Evolutionary conservation across 1,139 yeast species (phyloP), one percentile per base, ranked within the genome.

Genomic region (Yamadazyma conglobata): DNA sequence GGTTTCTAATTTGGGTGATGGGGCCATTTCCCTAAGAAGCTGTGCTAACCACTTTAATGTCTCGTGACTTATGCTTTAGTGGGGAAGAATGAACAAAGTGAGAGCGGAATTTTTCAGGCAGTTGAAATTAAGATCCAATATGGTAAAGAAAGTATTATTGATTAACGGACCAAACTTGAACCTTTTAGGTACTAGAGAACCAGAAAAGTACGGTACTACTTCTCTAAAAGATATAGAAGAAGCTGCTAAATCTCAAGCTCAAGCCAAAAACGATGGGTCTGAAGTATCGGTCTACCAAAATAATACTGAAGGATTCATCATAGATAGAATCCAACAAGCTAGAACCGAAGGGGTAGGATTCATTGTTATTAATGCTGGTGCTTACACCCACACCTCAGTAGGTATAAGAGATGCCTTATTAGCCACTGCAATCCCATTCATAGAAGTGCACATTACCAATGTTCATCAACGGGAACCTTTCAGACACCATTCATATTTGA

Each of bases 141-240:
- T 64, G 70, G 68, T 58, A 4, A 56, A 61, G 39, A 66, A 64
- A 39, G 65, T 68, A 10, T 52, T 69, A 19, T 54, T 69, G 15
- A 53, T 69, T 24, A 70, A 69, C 41, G 74, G 75, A 8, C 74
- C 75, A 29, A 69, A 69, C 44, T 55, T 69, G 44, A 69, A 69
- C 42, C 52, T 69, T 14, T 55, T 69, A 35, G 74, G 73, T 5
- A 58, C 70, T 5, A 60, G 75, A 42, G 75, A 69, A 39, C 75
- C 75, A 6, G 73, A 65, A 42, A 69, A 67, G 41, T 69, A 69
- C 39, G 75, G 74, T 5, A 61, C 70, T 14, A 66, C 69, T 0
- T 59, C 73, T 0, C 47, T 69, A 23, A 42, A 47, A 7, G 70
- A 68, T 31, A 55, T 69, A 10, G 74, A 69, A 42, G 38, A 47